phyloP scores from a whole-genome alignment of 345 rosid species.

The Sisymbrium altissimum region DNA sequence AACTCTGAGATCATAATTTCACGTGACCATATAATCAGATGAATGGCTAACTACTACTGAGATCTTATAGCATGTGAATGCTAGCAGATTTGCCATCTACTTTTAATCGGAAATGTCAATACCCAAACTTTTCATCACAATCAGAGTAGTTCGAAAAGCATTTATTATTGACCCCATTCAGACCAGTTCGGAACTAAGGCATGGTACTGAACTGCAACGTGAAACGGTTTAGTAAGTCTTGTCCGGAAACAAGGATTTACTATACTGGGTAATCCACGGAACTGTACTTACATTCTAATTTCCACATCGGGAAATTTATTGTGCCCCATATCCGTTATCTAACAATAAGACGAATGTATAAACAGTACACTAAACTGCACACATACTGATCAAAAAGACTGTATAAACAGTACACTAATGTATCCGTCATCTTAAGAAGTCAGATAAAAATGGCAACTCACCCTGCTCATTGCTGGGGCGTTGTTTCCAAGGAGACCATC shows the following conservation, averaged over 20 bases:
- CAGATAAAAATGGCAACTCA: conserved; percentile 29
- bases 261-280: background rate
- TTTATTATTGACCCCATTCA: background rate
- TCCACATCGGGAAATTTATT: background rate
- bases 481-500: conserved; percentile 78
- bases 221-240: background rate
- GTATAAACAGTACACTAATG: background rate
- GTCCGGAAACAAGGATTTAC: background rate
- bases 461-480: conserved; percentile 97
- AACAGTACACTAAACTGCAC: background rate
- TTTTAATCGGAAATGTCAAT: background rate
- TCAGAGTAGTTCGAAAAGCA: background rate
- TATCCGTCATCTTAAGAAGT: background rate
- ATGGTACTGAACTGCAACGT: conserved; percentile 6
- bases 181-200: conserved; percentile 9
- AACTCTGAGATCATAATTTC: conserved; percentile 4
- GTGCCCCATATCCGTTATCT: background rate
- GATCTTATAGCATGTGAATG: background rate
- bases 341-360: background rate
- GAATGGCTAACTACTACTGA: conserved; percentile 5
- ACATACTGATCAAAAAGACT: background rate
- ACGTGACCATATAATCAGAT: conserved; percentile 3
- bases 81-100: background rate
- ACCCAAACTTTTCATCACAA: background rate
- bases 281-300: conserved; percentile 11